Conservation (phyloP, 2,329 filamentous ascomycete genomes). For the Trichophaea hybrida region DNA sequence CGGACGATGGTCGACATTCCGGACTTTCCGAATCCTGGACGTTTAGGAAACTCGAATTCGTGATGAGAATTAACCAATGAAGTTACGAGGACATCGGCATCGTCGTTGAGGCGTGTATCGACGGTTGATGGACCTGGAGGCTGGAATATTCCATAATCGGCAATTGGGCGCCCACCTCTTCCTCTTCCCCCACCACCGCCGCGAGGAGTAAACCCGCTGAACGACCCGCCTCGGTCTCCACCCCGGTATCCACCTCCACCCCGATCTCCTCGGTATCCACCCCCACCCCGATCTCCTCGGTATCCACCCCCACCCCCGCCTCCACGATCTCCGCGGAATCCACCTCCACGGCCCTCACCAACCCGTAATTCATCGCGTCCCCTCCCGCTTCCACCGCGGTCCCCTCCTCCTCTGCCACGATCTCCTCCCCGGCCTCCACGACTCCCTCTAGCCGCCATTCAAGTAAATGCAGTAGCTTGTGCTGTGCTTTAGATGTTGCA, state of each 20-base stretch:
- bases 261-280: slow-evolving; percentile 21
- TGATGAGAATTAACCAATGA: slow-evolving; percentile 5
- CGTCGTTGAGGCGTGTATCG: slow-evolving; percentile 1
- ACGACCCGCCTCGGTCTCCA: slow-evolving; percentile 12
- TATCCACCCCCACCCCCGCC: slow-evolving; percentile 17
- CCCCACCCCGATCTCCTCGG: slow-evolving; percentile 18
- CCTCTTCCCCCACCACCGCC: slow-evolving; percentile 18
- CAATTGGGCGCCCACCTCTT: slow-evolving; percentile 5
- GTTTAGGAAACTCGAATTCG: slow-evolving; percentile 28
- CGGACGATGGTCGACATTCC: slow-evolving; percentile 32
- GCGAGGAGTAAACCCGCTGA: slow-evolving; percentile 22
- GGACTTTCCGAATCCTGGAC: slow-evolving; percentile 31
- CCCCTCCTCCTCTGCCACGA: too few species aligned
- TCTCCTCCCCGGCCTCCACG: too few species aligned
- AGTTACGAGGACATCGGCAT: slow-evolving; percentile 6
- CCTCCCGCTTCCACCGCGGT: too few species aligned
- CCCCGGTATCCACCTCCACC: slow-evolving; percentile 26
- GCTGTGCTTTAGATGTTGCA: too few species aligned
- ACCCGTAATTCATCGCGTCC: too few species aligned
- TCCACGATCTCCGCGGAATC: not conserved
- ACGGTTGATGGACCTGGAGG: slow-evolving; percentile 3
- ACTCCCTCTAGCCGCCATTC: too few species aligned
- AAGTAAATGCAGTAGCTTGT: too few species aligned
- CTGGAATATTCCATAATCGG: slow-evolving; percentile 27
- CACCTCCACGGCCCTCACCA: not conserved